Conservation (phyloP, 2,329 filamentous ascomycete genomes). For the Beauveria sp. region DNA sequence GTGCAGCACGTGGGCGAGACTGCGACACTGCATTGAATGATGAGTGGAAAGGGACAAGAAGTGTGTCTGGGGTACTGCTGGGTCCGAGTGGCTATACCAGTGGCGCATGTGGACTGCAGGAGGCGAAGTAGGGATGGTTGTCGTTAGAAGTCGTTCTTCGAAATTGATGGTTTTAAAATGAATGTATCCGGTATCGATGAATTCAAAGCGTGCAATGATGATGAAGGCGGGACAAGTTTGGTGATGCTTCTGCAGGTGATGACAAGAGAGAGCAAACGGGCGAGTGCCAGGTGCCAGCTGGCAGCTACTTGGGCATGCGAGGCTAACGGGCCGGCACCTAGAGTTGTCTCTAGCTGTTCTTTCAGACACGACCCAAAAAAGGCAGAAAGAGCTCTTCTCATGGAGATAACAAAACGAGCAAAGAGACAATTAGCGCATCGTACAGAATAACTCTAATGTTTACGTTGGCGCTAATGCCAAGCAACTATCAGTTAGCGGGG, state of each 20-base stretch:
- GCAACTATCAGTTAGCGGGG: background rate
- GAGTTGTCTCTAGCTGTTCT: background rate
- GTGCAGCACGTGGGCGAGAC: background rate
- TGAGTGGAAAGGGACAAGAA: background rate
- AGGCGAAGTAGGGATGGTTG: background rate
- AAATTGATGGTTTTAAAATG: background rate
- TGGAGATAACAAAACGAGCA: background rate
- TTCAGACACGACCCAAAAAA: background rate
- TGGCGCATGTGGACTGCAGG: background rate
- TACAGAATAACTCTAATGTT: background rate
- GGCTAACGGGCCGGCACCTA: background rate
- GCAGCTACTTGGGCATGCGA: background rate
- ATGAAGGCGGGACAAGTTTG: background rate
- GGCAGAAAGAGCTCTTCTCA: background rate
- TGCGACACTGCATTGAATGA: background rate
- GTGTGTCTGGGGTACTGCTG: background rate
- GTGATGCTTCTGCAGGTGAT: no score
- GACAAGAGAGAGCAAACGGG: background rate
- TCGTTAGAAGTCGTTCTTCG: no score
- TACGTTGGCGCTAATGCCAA: constrained; percentile 3
- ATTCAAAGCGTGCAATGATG: no score
- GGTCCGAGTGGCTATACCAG: background rate
- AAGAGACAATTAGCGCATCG: background rate
- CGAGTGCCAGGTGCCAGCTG: background rate
- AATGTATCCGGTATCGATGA: background rate